Evolutionary conservation across 1,284 basidiomycete genomes (phyloP), one percentile per base, ranked within the genome.

Genomic region (Lentinula novae-zelandiae): DNA sequence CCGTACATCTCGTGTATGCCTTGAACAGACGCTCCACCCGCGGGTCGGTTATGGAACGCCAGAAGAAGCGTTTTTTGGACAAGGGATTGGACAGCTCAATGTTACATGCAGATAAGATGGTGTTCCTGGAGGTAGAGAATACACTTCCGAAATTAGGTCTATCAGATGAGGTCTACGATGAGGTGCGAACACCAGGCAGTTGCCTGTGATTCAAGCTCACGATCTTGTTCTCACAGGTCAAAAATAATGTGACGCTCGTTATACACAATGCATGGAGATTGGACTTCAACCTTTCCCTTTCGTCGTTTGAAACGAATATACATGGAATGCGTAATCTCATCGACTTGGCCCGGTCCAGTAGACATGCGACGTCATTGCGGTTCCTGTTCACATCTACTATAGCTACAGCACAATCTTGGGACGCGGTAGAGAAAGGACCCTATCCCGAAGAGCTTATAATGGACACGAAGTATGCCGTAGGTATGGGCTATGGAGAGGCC

Each of bases 361-460:
- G 36, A 5, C 55, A 62, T 5, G 51, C 65, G 0, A 33, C 63
- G 15, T 69, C 70, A 13, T 66, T 68, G 0, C 67, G 74, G 34
- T 60, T 77, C 13, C 58, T 75, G 7, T 77, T 77, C 58, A 66
- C 72, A 0, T 77, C 75, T 0, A 73, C 75, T 2, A 61, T 61
- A 17, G 20, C 54, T 2, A 13, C 49, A 3, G 54, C 54, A n/a
- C 57, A 58, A 15, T 36, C 36, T 8, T 61, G 60, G 60, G 33
- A 58, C n/a, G 38, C 46, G 20, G 5, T 31, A 5, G 20, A 22
- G 31, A 63, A 63, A 44, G 49, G 64, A 2, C 36, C 59, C 20
- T 61, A 57, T 31, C 60, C 60, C 5, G 54, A 61, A 27, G 57
- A 65, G 36, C 27, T 34, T 33, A 17, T 49, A 7, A 49, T n/a